phyloP scores from a whole-genome alignment of 768 basidiomycete genomes.

The Gyrodon lividus region DNA sequence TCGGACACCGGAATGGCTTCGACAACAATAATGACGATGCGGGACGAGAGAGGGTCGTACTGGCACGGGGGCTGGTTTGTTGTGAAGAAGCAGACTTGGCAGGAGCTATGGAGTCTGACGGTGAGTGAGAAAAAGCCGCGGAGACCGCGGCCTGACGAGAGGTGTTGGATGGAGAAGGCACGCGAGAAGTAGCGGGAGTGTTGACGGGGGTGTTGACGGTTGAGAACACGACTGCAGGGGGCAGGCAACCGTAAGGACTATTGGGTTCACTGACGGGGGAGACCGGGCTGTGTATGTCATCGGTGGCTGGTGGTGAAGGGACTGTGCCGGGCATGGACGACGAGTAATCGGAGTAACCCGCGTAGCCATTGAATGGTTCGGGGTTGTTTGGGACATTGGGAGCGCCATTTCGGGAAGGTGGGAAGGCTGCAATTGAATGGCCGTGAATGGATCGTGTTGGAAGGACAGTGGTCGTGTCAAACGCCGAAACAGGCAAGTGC shows the following conservation, averaged over 20 bases:
- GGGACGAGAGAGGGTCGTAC: constrained; percentile 48
- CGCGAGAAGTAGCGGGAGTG: constrained; percentile 50
- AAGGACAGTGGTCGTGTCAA: constrained; percentile 55
- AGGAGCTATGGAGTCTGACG: constrained; percentile 25
- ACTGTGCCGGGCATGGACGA: constrained; percentile 59
- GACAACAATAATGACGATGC: constrained; percentile 64
- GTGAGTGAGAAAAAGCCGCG: constrained; percentile 14
- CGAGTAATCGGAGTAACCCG: constrained; percentile 65
- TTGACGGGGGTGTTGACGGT: constrained; percentile 44
- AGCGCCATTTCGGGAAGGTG: constrained; percentile 29
- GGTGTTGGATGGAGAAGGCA: constrained; percentile 26
- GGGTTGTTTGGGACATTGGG: constrained; percentile 33
- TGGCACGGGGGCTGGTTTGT: constrained; percentile 33
- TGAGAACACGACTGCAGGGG: constrained; percentile 64
- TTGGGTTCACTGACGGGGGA: constrained; percentile 33
- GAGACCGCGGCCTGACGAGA: constrained; percentile 18
- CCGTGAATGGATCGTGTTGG: constrained; percentile 42
- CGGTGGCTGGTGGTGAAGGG: constrained; percentile 32
- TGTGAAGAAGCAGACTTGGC: constrained; percentile 28
- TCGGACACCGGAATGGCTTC: constrained; percentile 92
- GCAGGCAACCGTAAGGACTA: constrained; percentile 50
- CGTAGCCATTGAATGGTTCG: constrained; percentile 69
- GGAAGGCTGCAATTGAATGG: constrained; percentile 35
- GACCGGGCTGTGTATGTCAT: constrained; percentile 27
- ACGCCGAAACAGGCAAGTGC: constrained; percentile 43